Evolutionary conservation across 768 basidiomycete genomes (phyloP).

Genomic region (Plicaturopsis crispa): DNA sequence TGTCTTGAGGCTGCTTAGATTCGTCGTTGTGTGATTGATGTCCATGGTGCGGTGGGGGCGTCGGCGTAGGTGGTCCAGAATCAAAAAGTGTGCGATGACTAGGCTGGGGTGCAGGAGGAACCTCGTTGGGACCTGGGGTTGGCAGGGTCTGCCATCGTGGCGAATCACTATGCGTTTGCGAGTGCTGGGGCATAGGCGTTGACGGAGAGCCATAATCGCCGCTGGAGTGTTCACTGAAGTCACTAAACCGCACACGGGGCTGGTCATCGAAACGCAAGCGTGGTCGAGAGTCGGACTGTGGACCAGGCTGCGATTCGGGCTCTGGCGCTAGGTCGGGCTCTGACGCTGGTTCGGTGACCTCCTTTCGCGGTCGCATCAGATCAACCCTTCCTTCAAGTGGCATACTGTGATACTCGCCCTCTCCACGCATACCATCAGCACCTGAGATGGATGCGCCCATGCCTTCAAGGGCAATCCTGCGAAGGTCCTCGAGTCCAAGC

Average conservation of each 20-base stretch:
- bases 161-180: slow-evolving; percentile 12
- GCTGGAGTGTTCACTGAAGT: no score
- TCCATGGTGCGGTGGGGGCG: no score
- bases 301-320: no score
- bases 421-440: slow-evolving; percentile 23
- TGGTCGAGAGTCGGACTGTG: no score
- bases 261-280: no score
- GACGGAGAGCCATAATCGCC: no score
- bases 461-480: slow-evolving; percentile 54
- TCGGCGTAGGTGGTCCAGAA: no score
- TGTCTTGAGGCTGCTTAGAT: slow-evolving; percentile 14
- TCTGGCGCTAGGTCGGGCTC: no score
- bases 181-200: slow-evolving; percentile 4
- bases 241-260: no score
- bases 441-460: slow-evolving; percentile 21
- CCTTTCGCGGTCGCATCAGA: slow-evolving; percentile 74
- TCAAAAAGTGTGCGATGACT: no score
- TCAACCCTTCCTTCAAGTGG: slow-evolving; percentile 88
- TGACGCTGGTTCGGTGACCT: no score
- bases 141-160: slow-evolving; percentile 44
- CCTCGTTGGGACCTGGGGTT: slow-evolving; percentile 54
- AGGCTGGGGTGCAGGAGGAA: slow-evolving; percentile 56
- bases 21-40: slow-evolving; percentile 9
- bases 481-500: slow-evolving; percentile 59
- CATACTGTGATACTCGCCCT: slow-evolving; percentile 73